These are phyloP conservation scores for Globisporangium camurandrum DNA, from an alignment of 352 stramenopile genomes.

Conservation along the genomic window DNA sequence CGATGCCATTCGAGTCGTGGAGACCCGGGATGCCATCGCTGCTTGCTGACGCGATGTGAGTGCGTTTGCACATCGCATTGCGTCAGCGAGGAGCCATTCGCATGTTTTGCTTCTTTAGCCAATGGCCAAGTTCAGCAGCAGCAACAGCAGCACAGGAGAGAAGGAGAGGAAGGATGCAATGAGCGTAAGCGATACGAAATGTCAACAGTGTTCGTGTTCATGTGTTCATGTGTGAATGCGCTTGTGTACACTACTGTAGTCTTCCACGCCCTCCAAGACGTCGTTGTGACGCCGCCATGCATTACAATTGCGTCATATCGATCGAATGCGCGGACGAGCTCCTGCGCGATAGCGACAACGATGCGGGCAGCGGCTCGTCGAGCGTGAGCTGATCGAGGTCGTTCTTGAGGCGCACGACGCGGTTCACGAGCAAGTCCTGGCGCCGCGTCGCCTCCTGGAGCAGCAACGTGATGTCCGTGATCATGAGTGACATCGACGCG, in stretches of 20 bases:
- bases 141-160: not conserved
- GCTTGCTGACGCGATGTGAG: not conserved
- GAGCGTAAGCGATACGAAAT: not conserved
- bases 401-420: constrained; percentile 28
- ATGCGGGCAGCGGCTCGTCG: not conserved
- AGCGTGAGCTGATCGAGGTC: constrained; percentile 21
- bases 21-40: constrained; percentile 13
- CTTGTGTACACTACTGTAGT: not conserved
- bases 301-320: not conserved
- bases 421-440: constrained; percentile 35
- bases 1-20: too few species aligned
- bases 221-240: not conserved
- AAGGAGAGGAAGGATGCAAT: not conserved
- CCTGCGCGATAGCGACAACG: not conserved
- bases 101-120: constrained; percentile 15
- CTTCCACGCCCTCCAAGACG: not conserved
- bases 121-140: constrained; percentile 9
- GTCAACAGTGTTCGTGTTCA: not conserved
- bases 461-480: constrained; percentile 29
- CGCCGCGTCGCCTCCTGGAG: constrained; percentile 38
- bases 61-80: not conserved
- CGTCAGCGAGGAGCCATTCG: constrained; percentile 14
- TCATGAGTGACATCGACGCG: constrained; percentile 32
- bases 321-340: not conserved
- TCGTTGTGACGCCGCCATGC: not conserved